Base-by-base conservation (phyloP, 805 yeast genomes). In the Wickerhamiella cacticola region DNA sequence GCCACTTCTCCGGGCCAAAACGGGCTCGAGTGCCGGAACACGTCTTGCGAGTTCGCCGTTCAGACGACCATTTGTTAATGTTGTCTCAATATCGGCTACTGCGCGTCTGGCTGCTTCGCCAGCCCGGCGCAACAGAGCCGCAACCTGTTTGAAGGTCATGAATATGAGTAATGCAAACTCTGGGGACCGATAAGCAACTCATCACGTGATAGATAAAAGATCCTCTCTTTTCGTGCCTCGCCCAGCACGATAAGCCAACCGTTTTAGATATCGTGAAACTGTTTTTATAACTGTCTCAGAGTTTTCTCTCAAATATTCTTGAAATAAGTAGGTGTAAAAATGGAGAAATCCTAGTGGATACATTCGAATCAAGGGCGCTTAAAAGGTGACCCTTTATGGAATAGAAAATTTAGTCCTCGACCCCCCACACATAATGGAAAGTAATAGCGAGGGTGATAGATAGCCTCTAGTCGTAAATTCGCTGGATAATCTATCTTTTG, bases 91-190 rank as follows among this genome's bases (percentile, higher is more conserved):
- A n/a, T 43, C 46, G 13, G 25, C 21, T 4, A 43, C 23, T 7
- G 35, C 46, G 38, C 40, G 38, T 4, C 38, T 25, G 23, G 46
- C 46, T 1, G 23, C 23, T 35, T 43, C 46, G 5, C 39, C 46
- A n/a, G 46, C 46, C 31, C 46, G 46, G 46, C 46, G 46, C 22
- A 43, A 16, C 46, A 43, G 28, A 21, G 46, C 46, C 31, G 46
- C 46, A 6, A 43, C 38, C 38, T 43, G 46, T 40, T 43, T 43
- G 23, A 43, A 15, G 38, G 38, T 29, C 28, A 25, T 23, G 26
- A 43, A 23, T n/a, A 15, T 15, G 12, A 9, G 23, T 21, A 31
- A 18, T 21, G 19, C 16, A 19, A 28, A 15, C 16, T 7, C 26
- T 26, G n/a, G 36, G 22, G 26, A 25, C 25, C 7, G 36, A 12